Conservation (phyloP, 306 rosid genomes). For the Pachyrhizus erosus region DNA sequence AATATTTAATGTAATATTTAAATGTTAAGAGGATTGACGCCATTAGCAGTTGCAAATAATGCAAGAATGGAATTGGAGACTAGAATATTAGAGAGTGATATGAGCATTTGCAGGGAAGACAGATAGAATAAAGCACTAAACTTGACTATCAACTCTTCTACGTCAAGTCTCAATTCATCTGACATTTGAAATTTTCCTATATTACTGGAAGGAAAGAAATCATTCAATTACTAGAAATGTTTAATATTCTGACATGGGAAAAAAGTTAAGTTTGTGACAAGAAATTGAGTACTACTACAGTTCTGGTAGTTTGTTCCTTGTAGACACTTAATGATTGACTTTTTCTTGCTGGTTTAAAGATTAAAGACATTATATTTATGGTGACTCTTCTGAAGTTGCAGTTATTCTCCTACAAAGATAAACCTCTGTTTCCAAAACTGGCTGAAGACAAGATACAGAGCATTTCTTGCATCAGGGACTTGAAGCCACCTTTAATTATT, state of each 20-base stretch:
- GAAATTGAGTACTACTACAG: background rate
- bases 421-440: constrained; percentile 10
- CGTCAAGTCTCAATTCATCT: constrained; percentile 9
- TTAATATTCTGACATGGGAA: background rate
- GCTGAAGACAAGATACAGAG: background rate
- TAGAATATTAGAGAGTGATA: background rate
- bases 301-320: background rate
- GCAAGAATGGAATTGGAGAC: constrained; percentile 14
- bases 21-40: background rate
- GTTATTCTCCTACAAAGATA: background rate
- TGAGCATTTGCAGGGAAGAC: background rate
- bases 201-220: background rate
- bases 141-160: background rate
- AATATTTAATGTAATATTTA: background rate
- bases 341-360: background rate
- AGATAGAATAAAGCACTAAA: background rate
- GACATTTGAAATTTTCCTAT: background rate
- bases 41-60: background rate
- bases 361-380: background rate
- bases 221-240: background rate
- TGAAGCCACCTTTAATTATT: background rate
- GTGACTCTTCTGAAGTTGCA: constrained; percentile 2
- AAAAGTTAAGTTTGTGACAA: constrained; percentile 8
- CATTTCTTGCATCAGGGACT: constrained; percentile 10
- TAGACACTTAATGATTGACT: background rate